Evolutionary conservation across 257 asterid species (phyloP).

Genomic region (Verbena officinalis): DNA sequence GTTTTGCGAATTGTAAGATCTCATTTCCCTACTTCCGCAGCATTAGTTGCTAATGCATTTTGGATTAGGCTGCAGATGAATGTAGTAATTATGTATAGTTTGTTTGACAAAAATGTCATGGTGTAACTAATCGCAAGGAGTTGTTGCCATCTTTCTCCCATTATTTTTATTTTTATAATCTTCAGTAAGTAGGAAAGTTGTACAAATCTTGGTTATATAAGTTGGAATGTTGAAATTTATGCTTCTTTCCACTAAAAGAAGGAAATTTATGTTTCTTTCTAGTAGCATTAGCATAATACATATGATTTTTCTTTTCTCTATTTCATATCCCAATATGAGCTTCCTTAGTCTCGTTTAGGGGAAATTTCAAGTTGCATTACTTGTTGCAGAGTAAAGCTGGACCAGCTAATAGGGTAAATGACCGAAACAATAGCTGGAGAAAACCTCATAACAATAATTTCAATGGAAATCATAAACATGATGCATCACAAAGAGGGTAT

Average conservation of each 20-base stretch:
- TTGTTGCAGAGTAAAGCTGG: conserved; percentile 56
- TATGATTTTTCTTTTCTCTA: background rate
- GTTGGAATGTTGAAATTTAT: conserved; percentile 4
- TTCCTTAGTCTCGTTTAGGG: background rate
- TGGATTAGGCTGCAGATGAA: background rate
- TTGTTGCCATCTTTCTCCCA: background rate
- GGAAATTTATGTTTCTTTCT: background rate
- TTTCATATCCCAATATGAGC: background rate
- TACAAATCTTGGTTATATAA: background rate
- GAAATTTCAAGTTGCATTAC: conserved; percentile 31
- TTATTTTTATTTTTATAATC: background rate
- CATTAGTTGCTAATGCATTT: background rate
- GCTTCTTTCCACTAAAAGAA: background rate
- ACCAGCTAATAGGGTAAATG: conserved; percentile 40
- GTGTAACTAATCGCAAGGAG: background rate
- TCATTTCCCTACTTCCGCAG: background rate
- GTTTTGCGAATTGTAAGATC: background rate
- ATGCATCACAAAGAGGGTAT: conserved; percentile 55
- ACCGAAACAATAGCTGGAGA: conserved; percentile 46
- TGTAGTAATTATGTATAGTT: background rate
- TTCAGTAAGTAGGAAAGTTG: background rate
- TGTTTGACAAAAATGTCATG: background rate
- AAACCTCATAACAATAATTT: conserved; percentile 51
- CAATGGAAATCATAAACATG: conserved; percentile 44
- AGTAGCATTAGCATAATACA: background rate